Percentiles rank a stretch among this genome's conserved stretches.
Evolutionary conservation across 148 eudicot genomes (phyloP).

Genomic region (Vaccinium myrtillus): DNA sequence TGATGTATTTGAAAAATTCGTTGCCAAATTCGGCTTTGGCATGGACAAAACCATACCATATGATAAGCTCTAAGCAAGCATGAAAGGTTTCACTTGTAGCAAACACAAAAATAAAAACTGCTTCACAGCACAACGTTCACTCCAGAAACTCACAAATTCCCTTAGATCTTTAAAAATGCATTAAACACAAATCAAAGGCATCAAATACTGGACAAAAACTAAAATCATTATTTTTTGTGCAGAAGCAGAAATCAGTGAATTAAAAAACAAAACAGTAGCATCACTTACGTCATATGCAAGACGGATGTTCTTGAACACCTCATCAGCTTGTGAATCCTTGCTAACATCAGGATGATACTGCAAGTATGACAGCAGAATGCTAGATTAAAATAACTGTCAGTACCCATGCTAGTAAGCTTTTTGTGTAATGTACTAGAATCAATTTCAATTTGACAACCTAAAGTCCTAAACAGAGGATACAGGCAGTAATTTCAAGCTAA

Average conservation of each 20-base stretch:
- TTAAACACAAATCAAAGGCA: not conserved
- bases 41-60: not conserved
- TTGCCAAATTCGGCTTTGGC: not conserved
- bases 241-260: not conserved
- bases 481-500: not conserved
- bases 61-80: not conserved
- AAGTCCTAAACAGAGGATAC: not conserved
- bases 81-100: conserved; percentile 1
- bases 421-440: not conserved
- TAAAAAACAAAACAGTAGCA: conserved; percentile 21
- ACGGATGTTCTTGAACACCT: conserved; percentile 71
- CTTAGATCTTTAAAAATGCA: too few relatives aligned
- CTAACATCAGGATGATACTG: conserved; percentile 98
- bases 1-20: not conserved
- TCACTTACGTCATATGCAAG: conserved; percentile 76
- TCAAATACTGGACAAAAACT: not conserved
- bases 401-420: not conserved
- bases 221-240: not conserved
- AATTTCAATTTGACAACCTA: not conserved
- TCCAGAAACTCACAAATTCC: not conserved
- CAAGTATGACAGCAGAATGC: conserved; percentile 16
- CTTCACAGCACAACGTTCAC: not conserved
- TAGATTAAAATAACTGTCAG: conserved; percentile 13
- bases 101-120: not conserved
- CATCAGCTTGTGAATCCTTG: conserved; percentile 68